Evolutionary conservation across 306 rosid species (phyloP).

Genomic region (Pyrus pyrifolia): DNA sequence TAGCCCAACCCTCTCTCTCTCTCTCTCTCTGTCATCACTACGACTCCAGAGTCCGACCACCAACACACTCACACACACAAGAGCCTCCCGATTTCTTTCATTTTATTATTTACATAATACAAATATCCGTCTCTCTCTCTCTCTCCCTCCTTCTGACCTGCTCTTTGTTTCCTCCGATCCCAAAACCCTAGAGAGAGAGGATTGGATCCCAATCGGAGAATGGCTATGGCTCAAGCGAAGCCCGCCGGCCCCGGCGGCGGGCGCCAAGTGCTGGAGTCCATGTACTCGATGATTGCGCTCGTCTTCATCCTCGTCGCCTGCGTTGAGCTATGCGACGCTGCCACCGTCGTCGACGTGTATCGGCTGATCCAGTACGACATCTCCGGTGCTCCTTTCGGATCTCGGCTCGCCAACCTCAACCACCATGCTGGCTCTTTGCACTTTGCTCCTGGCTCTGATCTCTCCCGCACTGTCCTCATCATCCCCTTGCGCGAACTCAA

Average conservation of each 20-base stretch:
- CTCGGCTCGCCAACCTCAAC: slow-evolving; percentile 84
- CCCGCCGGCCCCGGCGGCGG: slow-evolving; percentile 24
- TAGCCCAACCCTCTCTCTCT: neutral
- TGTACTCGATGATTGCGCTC: slow-evolving; percentile 68
- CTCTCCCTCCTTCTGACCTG: neutral
- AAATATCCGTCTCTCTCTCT: neutral
- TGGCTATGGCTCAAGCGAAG: slow-evolving; percentile 38
- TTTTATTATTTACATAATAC: neutral
- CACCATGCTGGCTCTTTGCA: slow-evolving; percentile 86
- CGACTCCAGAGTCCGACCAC: neutral
- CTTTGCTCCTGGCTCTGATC: slow-evolving; percentile 79
- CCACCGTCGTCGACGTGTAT: slow-evolving; percentile 92
- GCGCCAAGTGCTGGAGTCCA: slow-evolving; percentile 55
- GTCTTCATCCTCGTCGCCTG: slow-evolving; percentile 70
- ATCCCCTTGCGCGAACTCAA: slow-evolving; percentile 79
- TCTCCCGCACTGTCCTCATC: slow-evolving; percentile 86
- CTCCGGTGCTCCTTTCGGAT: slow-evolving; percentile 84
- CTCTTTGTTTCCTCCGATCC: slow-evolving; percentile 4
- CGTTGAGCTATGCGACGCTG: slow-evolving; percentile 92
- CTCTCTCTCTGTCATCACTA: neutral
- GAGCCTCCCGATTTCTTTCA: neutral
- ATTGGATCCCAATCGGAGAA: neutral
- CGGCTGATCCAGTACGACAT: slow-evolving; percentile 92
- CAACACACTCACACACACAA: neutral
- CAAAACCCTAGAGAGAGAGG: slow-evolving; percentile 36